Base-by-base conservation (phyloP, 2,329 filamentous ascomycete species). In the Verticillium alfalfae region DNA sequence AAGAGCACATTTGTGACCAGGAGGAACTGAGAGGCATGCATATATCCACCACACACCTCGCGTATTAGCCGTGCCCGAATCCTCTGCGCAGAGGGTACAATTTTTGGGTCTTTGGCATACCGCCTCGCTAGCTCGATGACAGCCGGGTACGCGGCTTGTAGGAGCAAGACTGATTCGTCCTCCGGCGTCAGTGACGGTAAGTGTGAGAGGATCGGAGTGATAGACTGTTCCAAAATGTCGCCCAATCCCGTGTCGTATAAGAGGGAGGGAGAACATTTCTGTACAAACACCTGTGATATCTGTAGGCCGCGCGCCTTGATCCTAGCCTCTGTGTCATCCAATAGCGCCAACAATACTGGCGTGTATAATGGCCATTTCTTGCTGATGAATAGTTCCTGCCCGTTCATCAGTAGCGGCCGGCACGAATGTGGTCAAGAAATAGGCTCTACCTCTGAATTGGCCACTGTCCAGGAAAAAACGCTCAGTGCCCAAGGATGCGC, bases 101-200 rank as follows among this genome's bases (percentile, higher is more conserved):
- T 72, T 72, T 66, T 72, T n/a, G 63, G 68, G 52, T 68, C 58
- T 57, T 34, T 22, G 15, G 26, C 31, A 34, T 34, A 73, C 69
- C 74, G 78, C 74, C 63, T 76, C 64, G 68, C 83, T 6, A 97
- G 80, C 0, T 77, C 75, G 18, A 90, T 75, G 3, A 96, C 78
- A 2, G 88, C 87, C 8, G 82, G 79, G 66, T 93, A 96, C 0
- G 89, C 86, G 7, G 81, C 79, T 6, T 73, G 70, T 1, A 97
- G 81, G 3, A 97, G 76, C 1, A 70, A 69, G 2, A 90, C 70
- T 4, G 90, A 90, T 61, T 95, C 90, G 0, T 81, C 71, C 68
- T 91, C 89, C 0, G 90, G 87, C 0, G 92, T 97, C 52, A 96
- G 78, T 13, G 82, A 86, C 0, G 94, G 93, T 6, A 97, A 80